Evolutionary conservation across 306 rosid genomes (phyloP).

Genomic region (Lathyrus sativus): DNA sequence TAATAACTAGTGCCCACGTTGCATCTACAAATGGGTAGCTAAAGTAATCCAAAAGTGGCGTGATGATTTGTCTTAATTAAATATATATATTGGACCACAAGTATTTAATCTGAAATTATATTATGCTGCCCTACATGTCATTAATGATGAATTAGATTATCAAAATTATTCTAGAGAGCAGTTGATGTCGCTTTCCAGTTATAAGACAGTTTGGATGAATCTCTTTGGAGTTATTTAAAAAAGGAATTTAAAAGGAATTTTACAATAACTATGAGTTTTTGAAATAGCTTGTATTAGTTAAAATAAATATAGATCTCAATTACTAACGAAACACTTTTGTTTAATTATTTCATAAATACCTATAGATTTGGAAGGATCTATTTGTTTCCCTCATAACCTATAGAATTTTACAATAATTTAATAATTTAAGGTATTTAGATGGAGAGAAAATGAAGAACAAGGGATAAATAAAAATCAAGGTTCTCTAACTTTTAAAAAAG

Average conservation of each 20-base stretch:
- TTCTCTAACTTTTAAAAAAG: no score
- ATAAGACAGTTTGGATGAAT: background rate
- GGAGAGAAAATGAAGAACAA: no score
- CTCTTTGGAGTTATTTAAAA: background rate
- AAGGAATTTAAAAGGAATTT: background rate
- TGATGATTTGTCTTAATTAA: conserved; percentile 1
- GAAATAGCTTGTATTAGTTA: background rate
- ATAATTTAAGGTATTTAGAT: no score
- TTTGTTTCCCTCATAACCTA: no score
- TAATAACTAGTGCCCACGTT: conserved; percentile 15
- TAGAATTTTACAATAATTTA: no score
- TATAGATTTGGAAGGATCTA: background rate
- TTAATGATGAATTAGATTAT: conserved; percentile 7
- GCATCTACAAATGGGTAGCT: conserved; percentile 17
- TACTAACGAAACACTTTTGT: no score
- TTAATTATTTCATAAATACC: no score
- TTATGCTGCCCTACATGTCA: background rate
- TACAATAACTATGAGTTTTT: background rate
- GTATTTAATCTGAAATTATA: background rate
- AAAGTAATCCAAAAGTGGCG: conserved; percentile 3
- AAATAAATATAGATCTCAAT: background rate
- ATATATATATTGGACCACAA: background rate
- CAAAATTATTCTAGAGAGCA: background rate
- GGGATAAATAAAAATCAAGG: no score
- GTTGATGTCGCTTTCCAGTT: conserved; percentile 1